Conservation (phyloP, 495 filamentous ascomycete genomes). For the Paragyromitra xinjiangensis region DNA sequence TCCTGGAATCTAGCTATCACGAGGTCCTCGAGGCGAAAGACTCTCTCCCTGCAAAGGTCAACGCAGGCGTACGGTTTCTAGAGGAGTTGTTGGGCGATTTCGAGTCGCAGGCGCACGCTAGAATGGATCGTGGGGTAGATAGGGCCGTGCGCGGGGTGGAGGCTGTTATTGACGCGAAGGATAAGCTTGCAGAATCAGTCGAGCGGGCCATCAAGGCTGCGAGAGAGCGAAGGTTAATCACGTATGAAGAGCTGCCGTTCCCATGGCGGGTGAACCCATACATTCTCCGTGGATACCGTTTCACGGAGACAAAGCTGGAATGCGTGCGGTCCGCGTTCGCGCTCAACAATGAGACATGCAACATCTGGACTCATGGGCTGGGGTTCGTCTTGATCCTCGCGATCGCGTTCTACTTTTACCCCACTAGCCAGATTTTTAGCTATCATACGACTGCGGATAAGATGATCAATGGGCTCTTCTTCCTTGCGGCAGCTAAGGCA, state of each 20-base stretch:
- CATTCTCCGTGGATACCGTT: constrained; percentile 90
- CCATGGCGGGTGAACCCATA: constrained; percentile 97
- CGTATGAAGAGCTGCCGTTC: constrained; percentile 86
- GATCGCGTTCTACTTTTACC: constrained; percentile 97
- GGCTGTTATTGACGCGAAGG: constrained; percentile 84
- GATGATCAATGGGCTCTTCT: constrained; percentile 90
- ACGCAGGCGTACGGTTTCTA: constrained; percentile 83
- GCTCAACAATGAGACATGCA: constrained; percentile 91
- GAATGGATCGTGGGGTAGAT: constrained; percentile 77
- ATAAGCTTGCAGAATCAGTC: constrained; percentile 78
- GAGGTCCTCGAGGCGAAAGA: constrained; percentile 85
- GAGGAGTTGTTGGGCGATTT: constrained; percentile 84
- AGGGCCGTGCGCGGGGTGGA: constrained; percentile 79
- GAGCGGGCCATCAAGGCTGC: constrained; percentile 81
- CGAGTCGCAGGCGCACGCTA: constrained; percentile 80
- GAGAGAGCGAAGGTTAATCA: constrained; percentile 80
- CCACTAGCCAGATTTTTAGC: constrained; percentile 81
- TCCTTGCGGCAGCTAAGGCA: constrained; percentile 96
- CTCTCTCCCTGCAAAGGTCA: constrained; percentile 89
- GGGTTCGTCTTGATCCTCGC: constrained; percentile 86
- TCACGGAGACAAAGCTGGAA: constrained; percentile 84
- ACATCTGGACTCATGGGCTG: constrained; percentile 96
- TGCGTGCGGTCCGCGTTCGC: constrained; percentile 84
- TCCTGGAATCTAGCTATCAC: constrained; percentile 88
- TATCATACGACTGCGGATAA: constrained; percentile 86